Evolutionary conservation across 1,139 yeast genomes (phyloP), one percentile per base, ranked within the genome.

Genomic region (Yamadazyma trypodendri): DNA sequence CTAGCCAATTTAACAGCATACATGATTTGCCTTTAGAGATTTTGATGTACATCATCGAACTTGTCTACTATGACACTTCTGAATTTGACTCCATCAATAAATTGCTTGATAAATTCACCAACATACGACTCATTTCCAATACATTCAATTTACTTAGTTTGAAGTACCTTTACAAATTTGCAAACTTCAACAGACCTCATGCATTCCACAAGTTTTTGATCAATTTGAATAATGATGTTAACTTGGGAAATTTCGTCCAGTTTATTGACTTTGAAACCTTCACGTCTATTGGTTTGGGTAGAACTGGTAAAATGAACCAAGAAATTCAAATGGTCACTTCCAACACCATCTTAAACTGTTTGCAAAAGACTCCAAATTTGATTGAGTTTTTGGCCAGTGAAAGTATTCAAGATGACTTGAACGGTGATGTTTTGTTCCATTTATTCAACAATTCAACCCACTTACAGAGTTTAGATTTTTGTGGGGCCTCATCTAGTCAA

Each of bases 301-400:
- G 96, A 45, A 85, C 96, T 0, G 87, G 87, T 7, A 76, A 84
- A 49, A 88, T 88, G 95, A 89, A 86, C 61, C 82, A 79, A 58
- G 95, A 86, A 60, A 89, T 89, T 49, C 95, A 88, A 60, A 86
- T 88, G 86, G 88, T 89, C 31, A 89, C 96, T 0, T 71, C 83
- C 32, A 63, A 69, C 21, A 89, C 96, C 2, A 79, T 89, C 24
- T 58, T 76, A 35, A 66, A 73, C 25, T 86, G 88, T 39, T 65
- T 89, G 28, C 58, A 64, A 37, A 61, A 79, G 46, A 70, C 78
- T n/a, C 86, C 89, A 0, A 82, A 84, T 48, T 62, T 89, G 38
- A 63, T 77, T 17, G 96, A 89, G 56, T 87, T 89, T 58, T 65
- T 88, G 42, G 94, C 89, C 2, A 77, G 85, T 45, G 97, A 89